Percentiles rank a stretch among this genome's conserved stretches.
phyloP scores from a whole-genome alignment of 129 eudicot species.

The Centrapalus pauciflorus region DNA sequence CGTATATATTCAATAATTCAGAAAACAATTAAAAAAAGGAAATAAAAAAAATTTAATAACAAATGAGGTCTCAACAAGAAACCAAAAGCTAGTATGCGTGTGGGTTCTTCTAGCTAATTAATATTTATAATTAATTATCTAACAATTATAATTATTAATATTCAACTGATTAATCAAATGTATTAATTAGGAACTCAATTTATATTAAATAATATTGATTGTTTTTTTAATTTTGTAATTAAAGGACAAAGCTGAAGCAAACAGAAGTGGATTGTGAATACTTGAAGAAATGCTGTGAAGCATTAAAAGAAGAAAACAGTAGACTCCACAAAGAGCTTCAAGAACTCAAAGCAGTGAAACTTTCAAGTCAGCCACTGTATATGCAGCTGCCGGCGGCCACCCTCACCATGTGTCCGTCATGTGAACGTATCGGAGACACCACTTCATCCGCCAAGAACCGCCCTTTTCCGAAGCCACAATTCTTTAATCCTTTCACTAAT shows the following conservation, averaged over 20 bases:
- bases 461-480: constrained; percentile 40
- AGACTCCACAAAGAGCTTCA: constrained; percentile 86
- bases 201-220: not conserved
- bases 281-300: constrained; percentile 83
- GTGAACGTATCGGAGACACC: constrained; percentile 55
- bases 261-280: constrained; percentile 92
- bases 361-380: constrained; percentile 43
- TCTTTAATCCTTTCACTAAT: constrained; percentile 57
- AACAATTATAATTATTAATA: not conserved
- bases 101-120: constrained; percentile 3
- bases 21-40: not conserved
- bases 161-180: no score
- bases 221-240: not conserved
- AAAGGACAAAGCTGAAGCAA: constrained; percentile 91
- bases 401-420: constrained; percentile 90
- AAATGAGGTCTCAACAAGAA: constrained; percentile 19
- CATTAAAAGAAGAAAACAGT: constrained; percentile 75
- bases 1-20: constrained; percentile 1
- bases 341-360: constrained; percentile 60
- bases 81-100: constrained; percentile 21
- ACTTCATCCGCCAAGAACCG: constrained; percentile 27
- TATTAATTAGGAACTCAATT: no score
- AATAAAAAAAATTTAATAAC: not conserved
- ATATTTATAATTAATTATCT: not conserved
- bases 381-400: constrained; percentile 98